Evolutionary conservation across 345 rosid genomes (phyloP).

Genomic region (Sisymbrium irio): DNA sequence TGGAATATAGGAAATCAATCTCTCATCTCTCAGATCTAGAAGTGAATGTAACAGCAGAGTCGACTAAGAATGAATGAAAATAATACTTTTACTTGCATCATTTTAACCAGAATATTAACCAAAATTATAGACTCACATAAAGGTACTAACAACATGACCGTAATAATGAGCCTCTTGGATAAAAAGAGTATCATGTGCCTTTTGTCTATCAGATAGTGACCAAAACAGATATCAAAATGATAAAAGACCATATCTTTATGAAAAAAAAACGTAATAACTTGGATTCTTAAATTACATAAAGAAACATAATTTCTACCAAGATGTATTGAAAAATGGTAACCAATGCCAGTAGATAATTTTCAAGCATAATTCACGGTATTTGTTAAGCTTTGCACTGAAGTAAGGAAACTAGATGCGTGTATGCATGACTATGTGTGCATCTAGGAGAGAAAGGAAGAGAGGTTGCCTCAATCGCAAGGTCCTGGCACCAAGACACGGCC

Average conservation of each 20-base stretch:
- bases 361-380: slow-evolving; percentile 7
- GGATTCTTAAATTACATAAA: slow-evolving; percentile 1
- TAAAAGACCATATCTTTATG: background rate
- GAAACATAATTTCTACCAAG: slow-evolving; percentile 1
- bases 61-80: background rate
- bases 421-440: background rate
- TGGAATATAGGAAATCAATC: slow-evolving; percentile 17
- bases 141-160: background rate
- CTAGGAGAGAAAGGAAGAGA: slow-evolving; percentile 19
- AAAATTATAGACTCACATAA: background rate
- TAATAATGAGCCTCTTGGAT: slow-evolving; percentile 3
- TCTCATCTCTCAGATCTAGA: slow-evolving; percentile 18
- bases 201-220: background rate
- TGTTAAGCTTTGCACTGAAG: background rate
- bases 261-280: background rate
- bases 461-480: slow-evolving; percentile 77
- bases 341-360: background rate
- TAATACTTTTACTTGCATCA: background rate
- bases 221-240: background rate
- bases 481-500: slow-evolving; percentile 75
- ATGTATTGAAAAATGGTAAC: background rate
- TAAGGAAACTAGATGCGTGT: background rate
- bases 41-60: background rate
- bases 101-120: background rate
- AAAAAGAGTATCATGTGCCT: slow-evolving; percentile 7